A percentile compares a stretch with the other conserved stretches of the same genome.
Evolutionary conservation across 345 rosid genomes (phyloP).

Genomic region (Linum usitatissimum): DNA sequence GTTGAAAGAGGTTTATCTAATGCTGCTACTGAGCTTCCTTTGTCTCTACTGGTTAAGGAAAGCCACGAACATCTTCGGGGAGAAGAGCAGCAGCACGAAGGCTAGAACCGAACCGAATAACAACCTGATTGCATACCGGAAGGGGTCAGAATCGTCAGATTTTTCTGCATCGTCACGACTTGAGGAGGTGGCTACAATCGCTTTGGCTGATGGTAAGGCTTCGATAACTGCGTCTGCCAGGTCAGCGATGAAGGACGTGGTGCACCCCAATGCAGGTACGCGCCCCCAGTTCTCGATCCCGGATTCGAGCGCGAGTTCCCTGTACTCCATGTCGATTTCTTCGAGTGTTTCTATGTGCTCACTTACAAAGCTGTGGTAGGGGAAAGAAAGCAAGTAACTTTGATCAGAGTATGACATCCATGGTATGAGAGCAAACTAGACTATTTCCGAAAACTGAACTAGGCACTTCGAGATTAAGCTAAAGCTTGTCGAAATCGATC

Average conservation of each 20-base stretch:
- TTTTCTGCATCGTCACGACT: constrained; percentile 22
- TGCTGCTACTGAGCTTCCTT: no score
- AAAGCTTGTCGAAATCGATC: no score
- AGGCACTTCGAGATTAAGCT: no score
- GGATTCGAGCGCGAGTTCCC: constrained; percentile 73
- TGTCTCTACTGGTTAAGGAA: constrained; percentile 33
- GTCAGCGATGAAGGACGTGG: constrained; percentile 70
- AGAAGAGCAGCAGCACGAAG: constrained; percentile 41
- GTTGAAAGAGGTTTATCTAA: no score
- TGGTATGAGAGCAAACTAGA: no score
- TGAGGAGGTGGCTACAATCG: constrained; percentile 27
- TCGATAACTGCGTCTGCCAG: constrained; percentile 86
- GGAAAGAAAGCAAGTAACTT: neutral
- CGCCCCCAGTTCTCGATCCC: constrained; percentile 90
- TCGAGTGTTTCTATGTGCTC: constrained; percentile 94
- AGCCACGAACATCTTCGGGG: constrained; percentile 47
- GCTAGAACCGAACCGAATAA: constrained; percentile 73
- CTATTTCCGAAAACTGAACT: no score
- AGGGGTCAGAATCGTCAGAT: constrained; percentile 35
- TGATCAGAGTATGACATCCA: no score
- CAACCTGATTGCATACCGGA: constrained; percentile 42
- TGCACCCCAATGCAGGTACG: constrained; percentile 76
- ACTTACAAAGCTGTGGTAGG: constrained; percentile 61
- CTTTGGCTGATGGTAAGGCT: constrained; percentile 63
- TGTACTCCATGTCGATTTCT: constrained; percentile 91